A percentile compares a stretch with the other conserved stretches of the same genome.
Evolutionary conservation across 768 basidiomycete species (phyloP).

Genomic region (Pleurotus cornucopiae): DNA sequence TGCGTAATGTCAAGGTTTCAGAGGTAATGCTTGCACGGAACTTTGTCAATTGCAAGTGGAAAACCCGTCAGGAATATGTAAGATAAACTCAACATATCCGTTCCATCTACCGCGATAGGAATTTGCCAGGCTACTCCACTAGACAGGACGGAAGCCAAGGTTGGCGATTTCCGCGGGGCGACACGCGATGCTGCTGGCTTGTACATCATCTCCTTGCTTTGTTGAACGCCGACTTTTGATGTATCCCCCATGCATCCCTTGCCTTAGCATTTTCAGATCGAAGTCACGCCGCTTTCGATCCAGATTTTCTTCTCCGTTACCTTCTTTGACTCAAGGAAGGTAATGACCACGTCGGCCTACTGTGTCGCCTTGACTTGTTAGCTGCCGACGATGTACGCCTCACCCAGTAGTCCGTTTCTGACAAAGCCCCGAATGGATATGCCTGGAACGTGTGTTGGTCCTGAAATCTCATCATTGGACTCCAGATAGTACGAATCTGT

Average conservation of each 20-base stretch:
- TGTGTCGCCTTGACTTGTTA: neutral
- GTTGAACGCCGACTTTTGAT: neutral
- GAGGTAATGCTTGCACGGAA: too few species aligned
- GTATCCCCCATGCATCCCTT: neutral
- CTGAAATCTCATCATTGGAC: neutral
- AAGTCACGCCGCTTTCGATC: neutral
- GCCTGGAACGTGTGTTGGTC: neutral
- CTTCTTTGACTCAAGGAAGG: neutral
- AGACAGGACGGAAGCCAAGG: neutral
- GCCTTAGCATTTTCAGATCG: neutral
- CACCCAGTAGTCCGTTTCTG: neutral
- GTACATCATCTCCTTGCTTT: neutral
- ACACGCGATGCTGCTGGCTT: neutral
- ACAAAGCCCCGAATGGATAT: neutral
- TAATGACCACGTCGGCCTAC: neutral
- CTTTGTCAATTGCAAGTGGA: too few species aligned
- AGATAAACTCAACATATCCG: too few species aligned
- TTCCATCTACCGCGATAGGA: too few species aligned
- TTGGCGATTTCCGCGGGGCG: neutral
- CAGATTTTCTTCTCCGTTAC: neutral
- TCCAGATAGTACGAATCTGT: neutral
- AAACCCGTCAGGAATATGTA: too few species aligned
- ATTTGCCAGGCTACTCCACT: too few species aligned
- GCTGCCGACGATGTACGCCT: slow-evolving; percentile 1
- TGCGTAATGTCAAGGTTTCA: too few species aligned